Percentiles rank a stretch among this genome's conserved stretches.
phyloP scores from a whole-genome alignment of 306 rosid species.

The Castanea mollissima region DNA sequence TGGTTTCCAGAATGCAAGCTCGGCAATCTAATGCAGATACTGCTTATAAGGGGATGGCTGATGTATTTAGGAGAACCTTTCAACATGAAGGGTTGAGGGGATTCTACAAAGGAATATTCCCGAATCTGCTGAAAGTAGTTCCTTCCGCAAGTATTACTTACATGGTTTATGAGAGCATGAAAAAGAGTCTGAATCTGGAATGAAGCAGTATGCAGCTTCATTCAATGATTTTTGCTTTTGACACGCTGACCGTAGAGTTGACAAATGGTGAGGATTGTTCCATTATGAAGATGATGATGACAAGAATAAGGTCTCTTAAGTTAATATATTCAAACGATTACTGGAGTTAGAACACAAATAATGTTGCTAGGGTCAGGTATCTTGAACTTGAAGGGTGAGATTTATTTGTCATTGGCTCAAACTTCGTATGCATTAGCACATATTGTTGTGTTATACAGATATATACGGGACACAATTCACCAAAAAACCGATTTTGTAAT shows the following conservation, averaged over 20 bases:
- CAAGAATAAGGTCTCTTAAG: conserved; percentile 45
- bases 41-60: conserved; percentile 68
- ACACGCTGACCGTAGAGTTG: conserved; percentile 43
- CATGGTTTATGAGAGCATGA: conserved; percentile 84
- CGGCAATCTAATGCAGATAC: conserved; percentile 38
- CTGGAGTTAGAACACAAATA: conserved; percentile 29
- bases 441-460: conserved; percentile 54
- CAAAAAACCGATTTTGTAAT: conserved; percentile 36
- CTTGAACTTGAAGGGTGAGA: conserved; percentile 46
- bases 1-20: conserved; percentile 85
- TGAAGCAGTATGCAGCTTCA: conserved; percentile 34
- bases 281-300: conserved; percentile 34
- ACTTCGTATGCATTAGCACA: conserved; percentile 30
- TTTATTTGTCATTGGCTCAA: conserved; percentile 44
- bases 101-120: conserved; percentile 92
- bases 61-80: conserved; percentile 86
- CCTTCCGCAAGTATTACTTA: conserved; percentile 95
- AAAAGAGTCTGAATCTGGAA: conserved; percentile 76
- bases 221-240: conserved; percentile 24
- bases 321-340: conserved; percentile 35
- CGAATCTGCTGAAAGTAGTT: conserved; percentile 90
- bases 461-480: conserved; percentile 23
- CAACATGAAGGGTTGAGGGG: conserved; percentile 71
- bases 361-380: conserved; percentile 34
- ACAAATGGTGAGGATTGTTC: conserved; percentile 28